Evolutionary conservation across 441 rosid species (phyloP), one percentile per base, ranked within the genome.

Genomic region (Aleurites moluccanus): DNA sequence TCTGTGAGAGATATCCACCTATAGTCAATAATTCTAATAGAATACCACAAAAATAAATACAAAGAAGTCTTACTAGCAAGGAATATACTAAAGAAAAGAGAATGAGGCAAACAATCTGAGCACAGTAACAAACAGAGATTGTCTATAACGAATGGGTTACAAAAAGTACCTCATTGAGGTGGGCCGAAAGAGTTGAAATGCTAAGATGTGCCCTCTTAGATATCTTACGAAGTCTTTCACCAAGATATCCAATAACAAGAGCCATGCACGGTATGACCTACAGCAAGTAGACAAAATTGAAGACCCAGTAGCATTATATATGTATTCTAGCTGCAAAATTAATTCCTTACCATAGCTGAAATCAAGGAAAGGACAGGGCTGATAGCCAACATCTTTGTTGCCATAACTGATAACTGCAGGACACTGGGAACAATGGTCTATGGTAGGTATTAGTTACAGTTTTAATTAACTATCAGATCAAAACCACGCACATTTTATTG

Each of bases 351-450:
- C 94, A 83, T 67, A 27, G 94, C 94, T 28, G 98, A 86, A 77
- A 91, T 85, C 75, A 90, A 75, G 55, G 96, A 88, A 67, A 92
- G 84, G 55, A 79, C 72, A 67, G 99, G 98, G 82, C 93, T 95
- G 57, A 92, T 89, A 79, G 82, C 87, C 80, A 93, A 20, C 99
- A 93, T 92, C 84, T 85, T 97, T 30, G 73, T 75, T 13, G 89
- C 90, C 96, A 95, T 90, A n/a, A 90, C 92, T 45, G 86, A 87
- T 66, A 92, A 79, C 80, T 93, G 99, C 56, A 95, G 85, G 10
- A 83, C 81, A 79, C 88, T 88, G 23, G 98, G 98, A 66, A 95
- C 92, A 73, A 83, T 84, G 59, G 97, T 91, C 99, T 92, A 86
- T 60, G 75, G 74, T 16, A 47, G 27, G 75, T 75, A 78, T 65